Evolutionary conservation across 148 eudicot genomes (phyloP), one percentile per base, ranked within the genome.

Genomic region (Camellia sinensis): DNA sequence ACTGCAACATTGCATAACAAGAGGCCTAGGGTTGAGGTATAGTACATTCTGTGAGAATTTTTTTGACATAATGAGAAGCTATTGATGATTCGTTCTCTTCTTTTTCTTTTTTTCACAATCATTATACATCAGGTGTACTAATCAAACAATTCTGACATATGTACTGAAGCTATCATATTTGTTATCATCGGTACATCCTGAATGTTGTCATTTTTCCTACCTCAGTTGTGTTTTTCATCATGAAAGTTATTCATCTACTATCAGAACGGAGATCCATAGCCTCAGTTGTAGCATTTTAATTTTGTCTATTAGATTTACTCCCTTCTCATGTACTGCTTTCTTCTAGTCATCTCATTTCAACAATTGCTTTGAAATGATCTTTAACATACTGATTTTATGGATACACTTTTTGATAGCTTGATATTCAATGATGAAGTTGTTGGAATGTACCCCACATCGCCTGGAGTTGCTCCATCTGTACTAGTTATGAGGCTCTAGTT

Each of bases 1-100:
- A 56, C 69, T 14, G 54, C 74, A 22, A 64, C 70, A 69, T 44
- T 37, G 61, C 61, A 2, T 71, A 19, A 29, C 62, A 80, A 73
- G 48, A 80, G 41, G 70, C 41, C 63, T 6, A 66, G 71, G 21
- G 4, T 53, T 14, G 61, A 80, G 82, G 77, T 80, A 73, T 50
- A 44, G 18, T 21, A 60, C 53, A 45, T 71, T 15, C 43, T 71
- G 37, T 19, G 60, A 8, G 21, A 48, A 13, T 71, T 71, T 22
- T 12, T 71, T 71, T 13, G 18, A 5, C 17, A 71, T 50, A 17
- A 46, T 29, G 29, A 29, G 29, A 29, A 29, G 29, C 56, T 10
- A 18, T 70, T 52, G 6, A 71, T 71, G 29, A 29, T 29, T 29
- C 29, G 29, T 29, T 29, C 29, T 29, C 29, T 0, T 29, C 29